Percentiles rank a stretch among this genome's conserved stretches.
Conservation (phyloP, 306 rosid genomes). For the Cicer bijugum region DNA sequence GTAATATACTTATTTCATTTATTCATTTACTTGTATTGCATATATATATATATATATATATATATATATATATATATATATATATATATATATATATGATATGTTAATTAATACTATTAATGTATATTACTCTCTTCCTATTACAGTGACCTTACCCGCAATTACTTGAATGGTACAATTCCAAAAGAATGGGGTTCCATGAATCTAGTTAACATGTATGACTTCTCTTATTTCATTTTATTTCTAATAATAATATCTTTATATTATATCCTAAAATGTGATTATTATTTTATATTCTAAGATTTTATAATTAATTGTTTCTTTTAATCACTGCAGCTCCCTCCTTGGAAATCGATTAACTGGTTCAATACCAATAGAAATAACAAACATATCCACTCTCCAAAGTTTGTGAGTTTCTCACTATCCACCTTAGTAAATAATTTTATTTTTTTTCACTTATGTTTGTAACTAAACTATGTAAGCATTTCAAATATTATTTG, state of each 20-base stretch:
- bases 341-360: conserved; percentile 40
- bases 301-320: neutral
- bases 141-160: conserved; percentile 54
- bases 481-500: neutral
- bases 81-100: neutral
- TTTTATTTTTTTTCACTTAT: neutral
- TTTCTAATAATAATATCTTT: neutral
- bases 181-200: conserved; percentile 56
- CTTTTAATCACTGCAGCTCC: conserved; percentile 45
- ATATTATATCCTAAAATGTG: neutral
- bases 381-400: conserved; percentile 60
- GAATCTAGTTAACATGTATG: conserved; percentile 25
- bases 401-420: conserved; percentile 59
- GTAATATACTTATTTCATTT: conserved; percentile 13
- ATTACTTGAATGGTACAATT: conserved; percentile 58
- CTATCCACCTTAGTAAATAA: too few species aligned
- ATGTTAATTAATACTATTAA: neutral
- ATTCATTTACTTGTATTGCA: neutral
- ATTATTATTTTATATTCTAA: neutral
- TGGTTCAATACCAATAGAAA: conserved; percentile 57
- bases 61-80: neutral
- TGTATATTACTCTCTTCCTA: neutral
- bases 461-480: neutral
- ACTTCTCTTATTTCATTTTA: neutral
- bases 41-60: neutral